phyloP scores from a whole-genome alignment of 1,284 basidiomycete genomes.

The Malassezia equina region DNA sequence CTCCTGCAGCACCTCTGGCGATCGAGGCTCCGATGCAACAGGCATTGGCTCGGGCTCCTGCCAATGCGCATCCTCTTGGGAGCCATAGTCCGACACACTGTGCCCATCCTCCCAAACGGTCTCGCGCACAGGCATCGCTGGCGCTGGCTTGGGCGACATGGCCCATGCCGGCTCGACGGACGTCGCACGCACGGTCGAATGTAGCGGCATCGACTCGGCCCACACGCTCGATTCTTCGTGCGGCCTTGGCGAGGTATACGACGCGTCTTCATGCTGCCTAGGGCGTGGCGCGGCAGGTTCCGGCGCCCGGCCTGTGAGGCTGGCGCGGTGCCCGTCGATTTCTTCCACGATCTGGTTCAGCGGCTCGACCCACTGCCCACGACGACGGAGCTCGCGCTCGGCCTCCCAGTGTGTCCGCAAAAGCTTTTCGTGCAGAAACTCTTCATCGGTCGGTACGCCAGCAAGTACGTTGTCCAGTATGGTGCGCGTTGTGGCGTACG shows the following conservation, averaged over 20 bases:
- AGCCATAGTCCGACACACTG: slow-evolving; percentile 5
- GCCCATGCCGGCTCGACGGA: neutral
- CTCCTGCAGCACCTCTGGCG: neutral
- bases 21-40: neutral
- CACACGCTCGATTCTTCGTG: neutral
- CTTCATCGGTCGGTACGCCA: slow-evolving; percentile 25
- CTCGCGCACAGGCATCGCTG: neutral
- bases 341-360: slow-evolving; percentile 14
- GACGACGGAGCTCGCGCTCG: slow-evolving; percentile 15
- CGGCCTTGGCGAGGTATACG: neutral
- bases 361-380: slow-evolving; percentile 6
- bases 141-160: neutral
- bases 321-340: neutral
- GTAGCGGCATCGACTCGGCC: neutral
- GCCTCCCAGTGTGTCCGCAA: slow-evolving; percentile 10
- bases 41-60: too few relatives aligned
- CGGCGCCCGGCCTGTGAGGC: neutral
- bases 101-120: neutral
- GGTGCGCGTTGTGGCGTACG: slow-evolving; percentile 1
- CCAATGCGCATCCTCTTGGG: neutral
- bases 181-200: neutral
- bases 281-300: neutral
- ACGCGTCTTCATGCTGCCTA: neutral
- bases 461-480: slow-evolving; percentile 20
- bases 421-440: slow-evolving; percentile 9